These are phyloP conservation scores for Pyrenochaeta sp. DNA, from an alignment of 2,329 filamentous ascomycete species.

Conservation along the genomic window DNA sequence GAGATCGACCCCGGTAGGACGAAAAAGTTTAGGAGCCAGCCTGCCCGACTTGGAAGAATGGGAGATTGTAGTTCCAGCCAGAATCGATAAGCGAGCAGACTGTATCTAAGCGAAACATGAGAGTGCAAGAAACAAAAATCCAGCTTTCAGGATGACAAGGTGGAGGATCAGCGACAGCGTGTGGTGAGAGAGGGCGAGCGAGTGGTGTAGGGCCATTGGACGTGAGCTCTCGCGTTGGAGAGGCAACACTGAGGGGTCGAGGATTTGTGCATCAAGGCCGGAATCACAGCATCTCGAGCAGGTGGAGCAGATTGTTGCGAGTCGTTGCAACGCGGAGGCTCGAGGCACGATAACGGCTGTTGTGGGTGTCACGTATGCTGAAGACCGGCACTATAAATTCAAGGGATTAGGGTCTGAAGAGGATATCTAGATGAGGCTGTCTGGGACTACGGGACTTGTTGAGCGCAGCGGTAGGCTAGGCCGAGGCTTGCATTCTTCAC, in stretches of 20 bases:
- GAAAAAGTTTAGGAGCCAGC: no score
- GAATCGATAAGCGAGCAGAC: no score
- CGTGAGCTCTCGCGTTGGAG: constrained; percentile 1
- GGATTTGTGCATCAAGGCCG: constrained; percentile 10
- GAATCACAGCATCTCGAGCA: constrained; percentile 12
- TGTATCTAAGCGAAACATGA: no score
- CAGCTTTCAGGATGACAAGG: no score
- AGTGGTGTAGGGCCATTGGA: constrained; percentile 26
- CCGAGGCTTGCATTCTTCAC: constrained; percentile 33
- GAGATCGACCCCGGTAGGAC: constrained; percentile 8
- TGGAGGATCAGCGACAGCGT: no score
- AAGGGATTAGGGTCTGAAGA: constrained; percentile 1
- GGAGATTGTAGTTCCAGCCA: no score
- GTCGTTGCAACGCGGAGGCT: neutral
- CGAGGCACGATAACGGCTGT: constrained; percentile 17
- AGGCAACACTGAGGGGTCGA: constrained; percentile 8
- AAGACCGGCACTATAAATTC: constrained; percentile 6
- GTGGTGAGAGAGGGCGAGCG: no score
- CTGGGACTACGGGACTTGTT: constrained; percentile 9
- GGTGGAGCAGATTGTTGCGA: constrained; percentile 12
- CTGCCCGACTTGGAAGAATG: no score
- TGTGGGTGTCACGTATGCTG: constrained; percentile 11
- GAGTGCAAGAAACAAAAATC: no score
- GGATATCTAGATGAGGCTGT: constrained; percentile 8
- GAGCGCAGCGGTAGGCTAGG: constrained; percentile 13